phyloP scores from a whole-genome alignment of 2,329 filamentous ascomycete species.

The Cadophora gregata region DNA sequence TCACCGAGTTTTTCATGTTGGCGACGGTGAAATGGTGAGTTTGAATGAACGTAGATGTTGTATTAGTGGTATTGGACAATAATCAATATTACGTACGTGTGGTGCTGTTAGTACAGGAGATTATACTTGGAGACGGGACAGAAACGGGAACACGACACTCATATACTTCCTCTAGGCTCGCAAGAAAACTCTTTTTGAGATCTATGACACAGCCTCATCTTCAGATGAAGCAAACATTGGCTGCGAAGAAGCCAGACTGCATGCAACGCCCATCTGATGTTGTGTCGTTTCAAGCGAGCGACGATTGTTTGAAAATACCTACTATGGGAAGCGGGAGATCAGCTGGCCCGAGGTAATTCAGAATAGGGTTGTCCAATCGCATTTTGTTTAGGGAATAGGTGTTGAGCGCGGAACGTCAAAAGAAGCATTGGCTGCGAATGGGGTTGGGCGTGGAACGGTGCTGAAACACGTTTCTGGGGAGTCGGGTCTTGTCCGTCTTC shows the following conservation, averaged over 20 bases:
- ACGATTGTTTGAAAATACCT: background rate
- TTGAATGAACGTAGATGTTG: background rate
- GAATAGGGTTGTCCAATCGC: background rate
- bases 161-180: background rate
- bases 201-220: background rate
- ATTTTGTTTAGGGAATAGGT: background rate
- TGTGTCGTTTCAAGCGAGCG: background rate
- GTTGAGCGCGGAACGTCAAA: background rate
- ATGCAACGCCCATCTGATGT: constrained; percentile 12
- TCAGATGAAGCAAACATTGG: constrained; percentile 6
- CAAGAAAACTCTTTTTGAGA: background rate
- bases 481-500: background rate
- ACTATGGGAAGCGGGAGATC: background rate
- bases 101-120: background rate
- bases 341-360: background rate
- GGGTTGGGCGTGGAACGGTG: constrained; percentile 5
- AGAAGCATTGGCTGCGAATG: constrained; percentile 7
- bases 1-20: background rate
- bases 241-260: background rate
- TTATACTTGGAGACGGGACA: background rate
- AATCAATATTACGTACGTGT: background rate
- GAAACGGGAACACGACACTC: background rate
- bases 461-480: constrained; percentile 1
- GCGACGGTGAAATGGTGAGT: background rate
- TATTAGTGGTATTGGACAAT: constrained; percentile 1